Conservation (phyloP, 208 protist genomes). For the Trypanosoma conorhini region DNA sequence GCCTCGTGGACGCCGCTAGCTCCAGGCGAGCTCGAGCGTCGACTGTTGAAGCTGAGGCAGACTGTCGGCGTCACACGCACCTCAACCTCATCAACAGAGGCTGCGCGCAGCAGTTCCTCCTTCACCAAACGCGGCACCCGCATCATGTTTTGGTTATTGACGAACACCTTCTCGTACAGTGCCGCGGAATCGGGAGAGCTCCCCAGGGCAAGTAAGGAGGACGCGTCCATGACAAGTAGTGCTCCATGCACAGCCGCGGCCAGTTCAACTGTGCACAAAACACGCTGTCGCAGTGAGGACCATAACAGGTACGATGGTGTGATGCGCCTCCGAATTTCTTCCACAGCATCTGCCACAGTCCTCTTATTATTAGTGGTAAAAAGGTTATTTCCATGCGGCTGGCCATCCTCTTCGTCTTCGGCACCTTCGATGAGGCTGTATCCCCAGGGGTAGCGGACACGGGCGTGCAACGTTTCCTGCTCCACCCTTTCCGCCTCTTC, state of each 20-base stretch:
- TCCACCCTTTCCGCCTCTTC: constrained; percentile 3
- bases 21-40: constrained; percentile 11
- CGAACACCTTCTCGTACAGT: constrained; percentile 57
- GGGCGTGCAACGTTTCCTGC: constrained; percentile 12
- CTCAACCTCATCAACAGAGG: neutral
- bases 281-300: constrained; percentile 35
- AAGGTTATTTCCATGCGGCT: neutral
- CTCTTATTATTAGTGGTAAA: neutral
- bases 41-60: constrained; percentile 13
- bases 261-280: constrained; percentile 31
- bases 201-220: constrained; percentile 58
- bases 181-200: constrained; percentile 28
- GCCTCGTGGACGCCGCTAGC: constrained; percentile 1
- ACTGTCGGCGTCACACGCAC: constrained; percentile 5
- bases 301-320: constrained; percentile 36
- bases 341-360: constrained; percentile 40
- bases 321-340: constrained; percentile 52
- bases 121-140: constrained; percentile 61
- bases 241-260: constrained; percentile 29
- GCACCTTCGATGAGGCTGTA: neutral
- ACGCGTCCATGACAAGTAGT: constrained; percentile 70
- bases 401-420: constrained; percentile 11
- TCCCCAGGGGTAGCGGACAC: constrained; percentile 21
- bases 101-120: constrained; percentile 32
- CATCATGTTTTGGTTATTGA: constrained; percentile 68